phyloP scores from a whole-genome alignment of 495 filamentous ascomycete genomes.

The Lentithecium fluviatile region DNA sequence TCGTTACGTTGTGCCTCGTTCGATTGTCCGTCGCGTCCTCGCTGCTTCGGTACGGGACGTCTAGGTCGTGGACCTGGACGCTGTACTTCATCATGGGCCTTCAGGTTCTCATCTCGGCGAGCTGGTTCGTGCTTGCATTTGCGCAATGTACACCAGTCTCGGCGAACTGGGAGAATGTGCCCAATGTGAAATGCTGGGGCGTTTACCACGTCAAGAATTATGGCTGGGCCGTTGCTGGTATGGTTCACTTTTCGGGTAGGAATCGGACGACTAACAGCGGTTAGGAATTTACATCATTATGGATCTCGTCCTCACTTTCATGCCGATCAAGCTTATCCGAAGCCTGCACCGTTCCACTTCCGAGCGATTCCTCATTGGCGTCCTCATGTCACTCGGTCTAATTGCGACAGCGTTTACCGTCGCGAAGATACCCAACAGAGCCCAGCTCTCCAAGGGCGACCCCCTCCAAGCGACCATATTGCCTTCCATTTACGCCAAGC shows the following conservation, averaged over 20 bases:
- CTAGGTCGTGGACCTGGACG: background rate
- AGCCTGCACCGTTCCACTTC: constrained; percentile 8
- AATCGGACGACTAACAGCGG: background rate
- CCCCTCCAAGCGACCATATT: constrained; percentile 21
- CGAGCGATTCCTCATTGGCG: constrained; percentile 19
- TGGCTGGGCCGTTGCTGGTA: constrained; percentile 21
- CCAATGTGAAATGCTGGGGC: constrained; percentile 19
- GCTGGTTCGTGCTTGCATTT: constrained; percentile 22
- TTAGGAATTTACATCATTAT: constrained; percentile 15
- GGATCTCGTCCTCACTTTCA: constrained; percentile 21
- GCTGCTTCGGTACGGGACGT: constrained; percentile 12
- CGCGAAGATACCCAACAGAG: constrained; percentile 24
- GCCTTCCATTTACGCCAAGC: constrained; percentile 27
- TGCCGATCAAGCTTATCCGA: constrained; percentile 21
- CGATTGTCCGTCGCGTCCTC: constrained; percentile 16
- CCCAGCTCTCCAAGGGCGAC: constrained; percentile 13
- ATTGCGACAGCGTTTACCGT: constrained; percentile 15
- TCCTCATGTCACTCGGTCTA: constrained; percentile 25
- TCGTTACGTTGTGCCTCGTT: constrained; percentile 13
- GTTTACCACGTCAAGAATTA: constrained; percentile 10
- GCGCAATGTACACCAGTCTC: constrained; percentile 15
- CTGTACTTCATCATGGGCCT: constrained; percentile 16
- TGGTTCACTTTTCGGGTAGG: background rate
- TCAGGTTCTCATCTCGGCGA: constrained; percentile 8
- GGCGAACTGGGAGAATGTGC: constrained; percentile 9